A percentile compares a stretch with the other conserved stretches of the same genome.
These are phyloP conservation scores for Macrolepiota fuliginosa DNA, from an alignment of 768 basidiomycete genomes.

Conservation along the genomic window DNA sequence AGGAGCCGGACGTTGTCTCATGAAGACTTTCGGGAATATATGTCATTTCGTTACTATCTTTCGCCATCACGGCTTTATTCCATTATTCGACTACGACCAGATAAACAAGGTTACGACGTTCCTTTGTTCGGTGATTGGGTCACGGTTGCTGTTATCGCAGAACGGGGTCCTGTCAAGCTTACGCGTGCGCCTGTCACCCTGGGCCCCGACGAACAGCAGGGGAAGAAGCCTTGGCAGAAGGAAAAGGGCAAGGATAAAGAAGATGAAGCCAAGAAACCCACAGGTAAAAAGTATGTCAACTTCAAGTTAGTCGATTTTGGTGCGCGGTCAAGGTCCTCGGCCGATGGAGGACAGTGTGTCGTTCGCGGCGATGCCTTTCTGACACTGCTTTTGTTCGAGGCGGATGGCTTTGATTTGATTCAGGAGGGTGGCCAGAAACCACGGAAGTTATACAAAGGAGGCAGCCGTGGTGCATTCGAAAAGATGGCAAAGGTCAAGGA, in stretches of 20 bases:
- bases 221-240: constrained; percentile 34
- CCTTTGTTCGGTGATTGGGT: constrained; percentile 94
- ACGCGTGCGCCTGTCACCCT: constrained; percentile 64
- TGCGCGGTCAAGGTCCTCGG: constrained; percentile 52
- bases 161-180: constrained; percentile 76
- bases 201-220: constrained; percentile 41
- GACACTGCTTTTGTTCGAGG: constrained; percentile 84
- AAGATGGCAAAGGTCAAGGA: constrained; percentile 79
- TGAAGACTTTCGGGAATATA: constrained; percentile 75
- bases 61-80: constrained; percentile 91
- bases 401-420: constrained; percentile 66
- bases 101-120: constrained; percentile 85
- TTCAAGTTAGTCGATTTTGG: constrained; percentile 85
- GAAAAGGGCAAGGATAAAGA: constrained; percentile 33
- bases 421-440: constrained; percentile 50
- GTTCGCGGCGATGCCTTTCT: constrained; percentile 83
- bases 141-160: constrained; percentile 93
- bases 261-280: constrained; percentile 33
- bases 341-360: constrained; percentile 51
- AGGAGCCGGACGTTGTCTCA: constrained; percentile 77
- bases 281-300: constrained; percentile 81
- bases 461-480: constrained; percentile 92
- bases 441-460: constrained; percentile 77
- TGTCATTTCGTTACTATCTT: constrained; percentile 82
- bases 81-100: constrained; percentile 68